phyloP scores from a whole-genome alignment of 2,329 filamentous ascomycete species.

The Nothopassalora personata region DNA sequence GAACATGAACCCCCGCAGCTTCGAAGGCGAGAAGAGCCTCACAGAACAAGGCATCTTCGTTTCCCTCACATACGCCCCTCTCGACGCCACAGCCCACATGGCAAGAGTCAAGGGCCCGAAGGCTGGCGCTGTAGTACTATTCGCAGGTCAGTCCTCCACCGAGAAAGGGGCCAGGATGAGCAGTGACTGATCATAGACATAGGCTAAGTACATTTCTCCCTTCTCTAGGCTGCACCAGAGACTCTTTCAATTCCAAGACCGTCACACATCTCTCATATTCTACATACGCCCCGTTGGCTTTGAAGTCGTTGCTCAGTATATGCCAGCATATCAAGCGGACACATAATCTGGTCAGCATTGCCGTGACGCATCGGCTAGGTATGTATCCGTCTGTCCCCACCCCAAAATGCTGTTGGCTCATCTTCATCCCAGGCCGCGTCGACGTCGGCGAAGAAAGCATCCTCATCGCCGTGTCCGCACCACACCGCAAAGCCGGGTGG shows the following conservation, averaged over 20 bases:
- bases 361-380: conserved; percentile 79
- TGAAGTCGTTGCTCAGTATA: conserved; percentile 63
- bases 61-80: conserved; percentile 58
- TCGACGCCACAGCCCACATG: conserved; percentile 56
- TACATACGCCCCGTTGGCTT: conserved; percentile 65
- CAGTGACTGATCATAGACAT: not conserved
- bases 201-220: conserved; percentile 23
- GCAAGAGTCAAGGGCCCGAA: conserved; percentile 64
- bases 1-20: conserved; percentile 4
- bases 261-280: conserved; percentile 72
- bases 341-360: conserved; percentile 65
- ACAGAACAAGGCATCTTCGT: conserved; percentile 52
- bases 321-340: conserved; percentile 52
- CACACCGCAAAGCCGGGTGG: conserved; percentile 83
- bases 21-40: conserved; percentile 27
- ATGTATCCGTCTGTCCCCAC: not conserved
- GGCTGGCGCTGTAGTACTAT: conserved; percentile 71
- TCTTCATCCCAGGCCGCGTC: conserved; percentile 47
- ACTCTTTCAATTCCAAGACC: conserved; percentile 65
- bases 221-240: conserved; percentile 52
- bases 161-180: too few relatives aligned
- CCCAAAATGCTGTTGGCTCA: not conserved
- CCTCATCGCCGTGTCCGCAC: conserved; percentile 75
- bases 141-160: conserved; percentile 66
- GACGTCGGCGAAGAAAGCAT: conserved; percentile 93